Base-by-base conservation (phyloP, 2,329 filamentous ascomycete species). In the Gaeumannomyces sp. region DNA sequence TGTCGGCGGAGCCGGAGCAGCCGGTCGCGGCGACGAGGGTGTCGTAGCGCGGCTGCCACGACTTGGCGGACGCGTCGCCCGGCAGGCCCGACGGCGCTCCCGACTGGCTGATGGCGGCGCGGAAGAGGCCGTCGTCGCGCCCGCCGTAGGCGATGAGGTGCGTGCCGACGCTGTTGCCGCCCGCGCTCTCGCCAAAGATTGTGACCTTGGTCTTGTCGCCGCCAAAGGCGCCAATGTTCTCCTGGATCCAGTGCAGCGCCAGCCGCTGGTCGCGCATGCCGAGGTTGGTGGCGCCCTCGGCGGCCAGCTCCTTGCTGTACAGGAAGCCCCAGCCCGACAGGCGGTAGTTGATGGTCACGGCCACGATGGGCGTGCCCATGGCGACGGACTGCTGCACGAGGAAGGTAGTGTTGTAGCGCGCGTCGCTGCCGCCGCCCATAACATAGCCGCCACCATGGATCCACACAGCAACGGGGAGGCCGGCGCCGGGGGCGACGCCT, bases 361-460 rank as follows among this genome's bases (percentile, higher is more conserved):
- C 79, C 31, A 83, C 76, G 64, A 84, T 77, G 0, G 79, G 80
- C 61, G 78, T 77, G 63, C 77, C 77, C 22, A 79, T 78, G 3
- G 72, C 67, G 33, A 78, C 73, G 29, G 78, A 76, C 66, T 79
- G 75, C 35, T 76, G 69, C 0, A 89, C 83, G 61, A 89, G 81
- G 66, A 81, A 84, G 19, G 82, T 83, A 65, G 87, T 76, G 69
- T 89, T 88, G 72, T 88, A 89, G 29, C 83, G 77, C 27, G 77
- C 71, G 64, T 84, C 79, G 68, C 69, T 38, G 71, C 77, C 65
- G 10, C 78, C 77, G 3, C 81, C 81, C 45, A n/a, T 22, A 22
- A n/a, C n/a, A 7, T 53, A 53, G 19, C 71, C 75, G 25, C 75
- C 75, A 1, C 79, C 79, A 68, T 86, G 80, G 62, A 88, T 85